These are phyloP conservation scores for Ricinus communis DNA, from an alignment of 345 rosid genomes.

Conservation along the genomic window DNA sequence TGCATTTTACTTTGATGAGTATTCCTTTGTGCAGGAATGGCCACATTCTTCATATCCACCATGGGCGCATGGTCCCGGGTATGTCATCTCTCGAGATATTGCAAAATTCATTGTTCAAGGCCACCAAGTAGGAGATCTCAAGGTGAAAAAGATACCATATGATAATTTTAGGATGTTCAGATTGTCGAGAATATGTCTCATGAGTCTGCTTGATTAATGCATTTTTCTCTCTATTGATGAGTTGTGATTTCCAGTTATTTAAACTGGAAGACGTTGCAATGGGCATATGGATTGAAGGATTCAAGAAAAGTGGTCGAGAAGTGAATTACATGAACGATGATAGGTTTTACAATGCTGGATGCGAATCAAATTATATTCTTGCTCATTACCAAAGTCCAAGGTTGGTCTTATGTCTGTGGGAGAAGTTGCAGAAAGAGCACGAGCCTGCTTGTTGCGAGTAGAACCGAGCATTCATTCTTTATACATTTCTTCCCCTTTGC, in stretches of 20 bases:
- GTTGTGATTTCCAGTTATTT: constrained; percentile 54
- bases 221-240: neutral
- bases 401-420: constrained; percentile 81
- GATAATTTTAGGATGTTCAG: neutral
- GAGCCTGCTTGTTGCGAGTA: constrained; percentile 72
- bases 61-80: constrained; percentile 99
- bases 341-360: constrained; percentile 73
- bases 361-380: constrained; percentile 64
- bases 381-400: constrained; percentile 92
- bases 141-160: constrained; percentile 29
- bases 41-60: constrained; percentile 72
- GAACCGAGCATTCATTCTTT: neutral
- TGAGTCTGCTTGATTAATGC: neutral
- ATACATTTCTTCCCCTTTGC: too few relatives aligned
- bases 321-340: constrained; percentile 66
- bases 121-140: constrained; percentile 64
- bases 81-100: constrained; percentile 68
- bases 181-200: neutral
- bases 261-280: constrained; percentile 92
- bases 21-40: constrained; percentile 61
- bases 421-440: constrained; percentile 72
- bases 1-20: neutral
- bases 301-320: constrained; percentile 48
- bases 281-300: constrained; percentile 90
- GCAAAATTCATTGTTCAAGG: constrained; percentile 72